Evolutionary conservation across 148 eudicot species (phyloP), one percentile per base, ranked within the genome.

Genomic region (Heliosperma pusillum): DNA sequence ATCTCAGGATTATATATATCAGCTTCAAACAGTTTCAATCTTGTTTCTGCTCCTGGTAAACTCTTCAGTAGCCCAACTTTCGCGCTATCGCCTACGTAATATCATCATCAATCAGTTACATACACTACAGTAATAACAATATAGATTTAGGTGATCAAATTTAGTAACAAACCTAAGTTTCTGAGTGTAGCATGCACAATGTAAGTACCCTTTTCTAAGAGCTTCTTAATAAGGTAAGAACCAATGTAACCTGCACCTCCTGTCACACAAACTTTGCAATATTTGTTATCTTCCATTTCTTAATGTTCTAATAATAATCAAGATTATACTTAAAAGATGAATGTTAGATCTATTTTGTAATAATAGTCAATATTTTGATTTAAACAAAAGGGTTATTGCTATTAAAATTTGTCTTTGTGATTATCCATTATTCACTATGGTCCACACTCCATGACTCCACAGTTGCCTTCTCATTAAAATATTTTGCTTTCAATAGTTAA

Each of bases 131-230:
- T n/a, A n/a, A n/a, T n/a, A n/a, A n/a, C 30, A n/a, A n/a, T 29
- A 29, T 29, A 29, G 30, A 29, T 29, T 29, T 29, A 29, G 30
- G 3, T 29, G 30, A 1, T 29, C 30, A 29, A 29, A 29, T 29
- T 29, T 29, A 29, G 30, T 29, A 1, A n/a, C n/a, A n/a, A n/a
- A 89, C 93, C 88, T 29, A 84, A 52, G 36, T 71, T 78, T 22
- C 93, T 69, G 33, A 89, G 87, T 4, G 93, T 89, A 7, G 88
- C 88, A 75, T 89, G 86, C 40, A 89, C 88, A 20, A 26, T 73
- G 58, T 89, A 81, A 45, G 40, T 44, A 24, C 90, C 89, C 66
- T 69, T 81, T 3, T 77, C 59, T 33, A 89, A 59, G 20, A 89
- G 82, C 52, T 77, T 65, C 50, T 78, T 81, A 69, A 87, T 77